Percentiles rank a stretch among this genome's conserved stretches.
phyloP scores from a whole-genome alignment of 306 rosid genomes.

The Hippophae gyantsensis region DNA sequence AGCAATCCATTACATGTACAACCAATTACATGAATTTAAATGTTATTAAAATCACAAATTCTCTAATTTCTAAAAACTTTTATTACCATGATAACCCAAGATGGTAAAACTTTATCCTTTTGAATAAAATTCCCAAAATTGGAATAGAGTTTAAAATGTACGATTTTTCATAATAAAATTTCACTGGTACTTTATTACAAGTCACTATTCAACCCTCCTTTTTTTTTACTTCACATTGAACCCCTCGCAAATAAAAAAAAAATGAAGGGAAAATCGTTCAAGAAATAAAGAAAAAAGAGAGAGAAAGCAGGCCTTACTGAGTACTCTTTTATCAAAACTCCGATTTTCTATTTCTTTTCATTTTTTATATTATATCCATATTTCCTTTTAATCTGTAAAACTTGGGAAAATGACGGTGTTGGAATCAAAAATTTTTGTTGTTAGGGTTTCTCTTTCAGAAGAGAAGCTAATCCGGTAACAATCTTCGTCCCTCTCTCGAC shows the following conservation, averaged over 20 bases:
- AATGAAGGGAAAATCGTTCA: neutral
- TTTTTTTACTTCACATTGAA: neutral
- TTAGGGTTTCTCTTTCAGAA: constrained; percentile 61
- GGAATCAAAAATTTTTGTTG: constrained; percentile 19
- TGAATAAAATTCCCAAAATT: no score
- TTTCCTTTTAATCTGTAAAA: constrained; percentile 12
- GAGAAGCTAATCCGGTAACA: constrained; percentile 91
- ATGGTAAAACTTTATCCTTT: no score
- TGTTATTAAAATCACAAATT: no score
- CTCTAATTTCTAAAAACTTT: no score
- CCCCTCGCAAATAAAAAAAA: neutral
- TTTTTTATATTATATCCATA: constrained; percentile 12
- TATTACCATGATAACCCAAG: no score
- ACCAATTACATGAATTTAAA: no score
- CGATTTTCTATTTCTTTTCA: constrained; percentile 13
- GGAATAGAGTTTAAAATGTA: no score
- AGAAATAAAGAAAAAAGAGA: neutral
- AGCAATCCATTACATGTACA: no score
- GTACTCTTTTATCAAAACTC: constrained; percentile 18
- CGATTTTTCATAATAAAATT: no score
- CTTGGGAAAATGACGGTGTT: neutral
- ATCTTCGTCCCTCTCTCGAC: constrained; percentile 59
- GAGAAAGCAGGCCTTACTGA: neutral
- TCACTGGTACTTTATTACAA: no score
- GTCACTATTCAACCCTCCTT: no score